Evolutionary conservation across 129 eudicot genomes (phyloP), one percentile per base, ranked within the genome.

Genomic region (Heracleum sosnowskyi): DNA sequence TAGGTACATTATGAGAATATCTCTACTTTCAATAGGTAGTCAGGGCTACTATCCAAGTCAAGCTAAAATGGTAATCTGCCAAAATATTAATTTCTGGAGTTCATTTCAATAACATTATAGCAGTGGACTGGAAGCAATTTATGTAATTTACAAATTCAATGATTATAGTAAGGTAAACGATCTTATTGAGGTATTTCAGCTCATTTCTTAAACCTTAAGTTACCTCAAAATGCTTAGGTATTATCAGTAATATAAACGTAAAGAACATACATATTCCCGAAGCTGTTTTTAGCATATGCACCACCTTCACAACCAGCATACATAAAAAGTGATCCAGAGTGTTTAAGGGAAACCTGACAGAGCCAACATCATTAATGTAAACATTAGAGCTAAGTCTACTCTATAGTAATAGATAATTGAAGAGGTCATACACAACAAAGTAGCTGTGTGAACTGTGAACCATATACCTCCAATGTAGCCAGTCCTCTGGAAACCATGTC

Each of bases 301-400:
- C 99, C 99, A 78, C 99, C 99, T 80, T 88, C 88, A 75, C 92
- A 94, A 75, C 99, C 99, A 83, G 99, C 99, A 81, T 95, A 95
- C 99, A 92, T 95, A 80, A 95, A 95, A 86, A 95, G 97, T 12
- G 99, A 95, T 78, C 99, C 99, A 77, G 99, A 95, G 77, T 95
- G 99, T 85, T 95, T 95, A 68, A 95, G 94, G 49, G 99, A 91
- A 26, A 95, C 99, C 98, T 95, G 86, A 73, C 68, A 77, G 44
- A 17, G 57, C 41, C 36, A 73, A 41, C 63, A 79, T 63, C 49
- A n/a, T 22, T 40, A 72, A 40, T 39, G 17, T 18, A 72, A 39
- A 40, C 28, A 72, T 72, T 18, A 69, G 74, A 69, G 12, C n/a
- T 69, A 35, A 69, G 12, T 69, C 4, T 35, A 35, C 18, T 35